phyloP scores from a whole-genome alignment of 2,329 filamentous ascomycete genomes.

The Furcasterigmium furcatum region DNA sequence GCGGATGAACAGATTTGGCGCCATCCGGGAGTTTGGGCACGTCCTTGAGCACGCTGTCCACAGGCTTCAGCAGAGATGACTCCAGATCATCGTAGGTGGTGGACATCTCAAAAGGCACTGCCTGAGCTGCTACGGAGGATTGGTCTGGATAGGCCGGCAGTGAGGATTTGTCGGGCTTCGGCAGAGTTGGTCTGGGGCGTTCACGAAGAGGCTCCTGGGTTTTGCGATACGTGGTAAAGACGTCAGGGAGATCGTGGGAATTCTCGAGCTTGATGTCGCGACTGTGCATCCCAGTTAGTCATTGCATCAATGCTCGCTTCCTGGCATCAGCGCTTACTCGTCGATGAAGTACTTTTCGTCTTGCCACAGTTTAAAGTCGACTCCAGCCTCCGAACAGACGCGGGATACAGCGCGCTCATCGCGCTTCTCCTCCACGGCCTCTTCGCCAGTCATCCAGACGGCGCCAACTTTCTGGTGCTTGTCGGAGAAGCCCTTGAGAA shows the following conservation, averaged over 20 bases:
- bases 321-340: too few relatives aligned
- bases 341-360: slow-evolving; percentile 81
- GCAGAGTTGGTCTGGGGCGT: slow-evolving; percentile 55
- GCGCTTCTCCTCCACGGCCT: slow-evolving; percentile 63
- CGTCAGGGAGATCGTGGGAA: slow-evolving; percentile 62
- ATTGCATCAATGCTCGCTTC: too few relatives aligned
- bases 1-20: slow-evolving; percentile 60
- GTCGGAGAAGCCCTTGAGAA: slow-evolving; percentile 47
- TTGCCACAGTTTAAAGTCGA: slow-evolving; percentile 62
- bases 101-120: slow-evolving; percentile 61
- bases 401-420: slow-evolving; percentile 57
- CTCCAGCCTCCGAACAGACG: slow-evolving; percentile 46
- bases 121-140: slow-evolving; percentile 52
- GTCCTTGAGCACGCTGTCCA: slow-evolving; percentile 47
- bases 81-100: slow-evolving; percentile 49
- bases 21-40: slow-evolving; percentile 50
- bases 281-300: slow-evolving; percentile 36
- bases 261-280: slow-evolving; percentile 60
- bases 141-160: slow-evolving; percentile 56
- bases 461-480: slow-evolving; percentile 49
- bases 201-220: slow-evolving; percentile 67
- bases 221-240: slow-evolving; percentile 75
- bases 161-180: slow-evolving; percentile 42
- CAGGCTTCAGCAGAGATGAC: slow-evolving; percentile 52
- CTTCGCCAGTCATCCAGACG: slow-evolving; percentile 73